Evolutionary conservation across 2,329 filamentous ascomycete genomes (phyloP), one percentile per base, ranked within the genome.

Genomic region (Leptographium radiaticola): DNA sequence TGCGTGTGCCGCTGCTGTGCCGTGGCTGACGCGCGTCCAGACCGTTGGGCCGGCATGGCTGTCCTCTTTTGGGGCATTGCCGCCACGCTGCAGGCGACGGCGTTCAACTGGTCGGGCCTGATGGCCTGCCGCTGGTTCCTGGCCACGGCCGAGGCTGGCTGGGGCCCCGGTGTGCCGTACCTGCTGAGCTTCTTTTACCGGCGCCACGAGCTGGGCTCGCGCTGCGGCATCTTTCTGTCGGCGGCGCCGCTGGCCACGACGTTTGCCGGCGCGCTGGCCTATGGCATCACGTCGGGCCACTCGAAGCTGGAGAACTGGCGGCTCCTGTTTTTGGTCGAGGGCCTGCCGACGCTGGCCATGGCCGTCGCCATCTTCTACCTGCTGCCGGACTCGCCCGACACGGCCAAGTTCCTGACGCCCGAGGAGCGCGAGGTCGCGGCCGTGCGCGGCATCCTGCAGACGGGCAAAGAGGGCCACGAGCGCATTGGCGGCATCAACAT

Each of bases 181-280:
- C 67, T 73, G 25, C 63, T 75, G 7, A 70, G 67, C 9, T 73
- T 75, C 60, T 75, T 75, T 60, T 75, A 75, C 55, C 64, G 68
- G 8, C 62, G 74, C 6, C 60, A 67, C 18, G 87, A 90, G 62
- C 71, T 90, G 11, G 87, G 85, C 1, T 75, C 86, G 55, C 74
- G 86, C 31, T 84, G 80, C 16, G 86, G 84, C 11, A 69, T 89
- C 7, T 86, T 87, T 65, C 75, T 90, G 53, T 83, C 82, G 0
- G 84, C 66, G 12, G 81, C 82, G 0, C 82, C 83, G 1, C 69
- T 87, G 34, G 83, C 83, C 12, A 85, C 81, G 56, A 80, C 77
- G 0, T 86, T 86, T 60, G 81, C 83, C 0, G 64, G 83, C 2
- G 81, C 80, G 4, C 69, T 84, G 7, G 81, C 81, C 1, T 84